phyloP scores from a whole-genome alignment of 257 asterid genomes.

The Voacanga thouarsii region DNA sequence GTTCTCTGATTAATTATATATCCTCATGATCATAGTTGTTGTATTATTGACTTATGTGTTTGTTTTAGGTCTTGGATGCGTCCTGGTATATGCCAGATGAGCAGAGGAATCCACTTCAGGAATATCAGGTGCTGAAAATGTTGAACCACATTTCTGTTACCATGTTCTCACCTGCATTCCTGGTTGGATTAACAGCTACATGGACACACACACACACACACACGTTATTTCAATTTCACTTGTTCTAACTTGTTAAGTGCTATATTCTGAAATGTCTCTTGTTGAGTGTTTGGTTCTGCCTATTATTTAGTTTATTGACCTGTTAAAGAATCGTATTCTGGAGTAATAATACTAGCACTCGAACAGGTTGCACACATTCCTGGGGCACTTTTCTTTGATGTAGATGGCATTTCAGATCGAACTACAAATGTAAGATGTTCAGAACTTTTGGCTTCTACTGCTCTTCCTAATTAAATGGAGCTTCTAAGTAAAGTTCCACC shows the following conservation, averaged over 20 bases:
- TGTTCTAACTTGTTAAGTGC: background rate
- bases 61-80: conserved; percentile 82
- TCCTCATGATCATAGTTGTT: background rate
- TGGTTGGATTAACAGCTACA: background rate
- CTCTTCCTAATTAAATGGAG: background rate
- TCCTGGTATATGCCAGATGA: conserved; percentile 99
- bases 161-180: background rate
- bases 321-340: background rate
- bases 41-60: conserved; percentile 9
- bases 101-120: conserved; percentile 96
- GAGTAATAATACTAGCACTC: background rate
- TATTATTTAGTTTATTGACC: background rate
- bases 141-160: background rate
- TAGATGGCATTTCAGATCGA: conserved; percentile 83
- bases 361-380: conserved; percentile 98
- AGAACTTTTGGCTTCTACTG: conserved; percentile 8
- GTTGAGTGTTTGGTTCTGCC: background rate
- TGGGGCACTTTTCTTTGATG: conserved; percentile 91
- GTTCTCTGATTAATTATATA: background rate
- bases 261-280: background rate
- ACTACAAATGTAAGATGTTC: conserved; percentile 58
- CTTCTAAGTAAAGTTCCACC: background rate
- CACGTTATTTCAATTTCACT: background rate
- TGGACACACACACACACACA: background rate
- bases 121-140: conserved; percentile 66